Base-by-base conservation (phyloP, 2,329 filamentous ascomycete genomes). In the Colletotrichum higginsianum region DNA sequence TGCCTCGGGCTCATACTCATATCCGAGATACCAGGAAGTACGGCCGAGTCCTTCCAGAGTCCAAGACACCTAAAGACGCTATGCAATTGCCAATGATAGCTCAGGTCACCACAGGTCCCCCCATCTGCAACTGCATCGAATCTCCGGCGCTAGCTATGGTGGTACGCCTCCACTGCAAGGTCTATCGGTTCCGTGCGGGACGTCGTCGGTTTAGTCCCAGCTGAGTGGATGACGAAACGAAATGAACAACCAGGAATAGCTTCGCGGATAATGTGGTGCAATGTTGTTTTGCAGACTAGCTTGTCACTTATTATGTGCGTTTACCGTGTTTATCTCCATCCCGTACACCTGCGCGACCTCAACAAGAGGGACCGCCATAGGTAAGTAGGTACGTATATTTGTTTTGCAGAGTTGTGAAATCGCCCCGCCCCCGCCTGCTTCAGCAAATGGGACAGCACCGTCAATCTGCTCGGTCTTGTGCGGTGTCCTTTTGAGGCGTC, bases 151-250 rank as follows among this genome's bases (percentile, higher is more conserved):
- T 66, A 66, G 46, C 40, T 26, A 30, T 35, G 16, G n/a, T 52
- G 38, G 38, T 23, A 52, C 64, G 12, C 58, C 58, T 38, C 18
- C n/a, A 53, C 23, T 40, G 56, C 23, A 49, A 21, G 38, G 55
- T 35, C 57, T 52, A 21, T 60, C 47, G 42, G 46, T 46, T 70
- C 46, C 13, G 62, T 55, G 47, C 67, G 50, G 56, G 30, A 42
- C 50, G 63, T 18, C 55, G 26, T 18, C 50, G 3, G 49, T 8
- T 35, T 56, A 18, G 58, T 61, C 18, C 65, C 53, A 49, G 47
- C 40, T 69, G 21, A 69, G 46, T 60, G 38, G 58, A 52, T 55
- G 30, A 30, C 30, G 57, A 56, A 38, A 64, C 58, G 46, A 68
- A 23, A 40, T 60, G 21, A 40, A 53, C 35, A 8, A 38, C 65